Percentiles rank a stretch among this genome's conserved stretches.
phyloP scores from a whole-genome alignment of 2,329 filamentous ascomycete species.

The Lecanicillium sp. region DNA sequence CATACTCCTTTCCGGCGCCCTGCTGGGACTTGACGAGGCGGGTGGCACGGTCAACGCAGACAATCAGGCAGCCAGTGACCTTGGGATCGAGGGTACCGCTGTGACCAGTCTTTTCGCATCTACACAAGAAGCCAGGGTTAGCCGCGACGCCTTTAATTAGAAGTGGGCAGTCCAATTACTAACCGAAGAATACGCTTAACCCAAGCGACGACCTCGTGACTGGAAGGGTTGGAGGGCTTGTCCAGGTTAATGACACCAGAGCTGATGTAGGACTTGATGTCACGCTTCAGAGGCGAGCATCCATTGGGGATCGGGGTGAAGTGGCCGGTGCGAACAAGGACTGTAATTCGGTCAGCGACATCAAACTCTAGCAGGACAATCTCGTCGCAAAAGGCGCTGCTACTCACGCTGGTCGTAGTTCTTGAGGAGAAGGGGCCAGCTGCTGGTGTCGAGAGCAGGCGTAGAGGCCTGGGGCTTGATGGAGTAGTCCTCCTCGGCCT shows the following conservation, averaged over 20 bases:
- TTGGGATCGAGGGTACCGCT: constrained; percentile 97
- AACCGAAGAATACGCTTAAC: constrained; percentile 95
- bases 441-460: constrained; percentile 74
- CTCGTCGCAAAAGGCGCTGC: constrained; percentile 8
- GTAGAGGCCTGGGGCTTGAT: constrained; percentile 88
- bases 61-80: constrained; percentile 91
- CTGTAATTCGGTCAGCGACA: constrained; percentile 36
- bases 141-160: not conserved
- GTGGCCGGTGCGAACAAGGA: constrained; percentile 88
- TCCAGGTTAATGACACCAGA: constrained; percentile 94
- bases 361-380: constrained; percentile 2
- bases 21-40: constrained; percentile 98
- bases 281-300: constrained; percentile 83
- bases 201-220: constrained; percentile 98
- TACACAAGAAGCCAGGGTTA: constrained; percentile 12
- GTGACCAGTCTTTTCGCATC: constrained; percentile 87
- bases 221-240: constrained; percentile 87
- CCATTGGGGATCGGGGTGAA: constrained; percentile 95
- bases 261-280: constrained; percentile 94
- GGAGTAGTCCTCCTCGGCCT: constrained; percentile 60
- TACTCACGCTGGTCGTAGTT: constrained; percentile 86
- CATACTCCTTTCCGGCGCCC: constrained; percentile 98
- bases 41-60: constrained; percentile 93
- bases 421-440: constrained; percentile 90
- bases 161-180: constrained; percentile 13